Conservation (phyloP, 148 eudicot genomes). For the Vaccinium myrtillus region DNA sequence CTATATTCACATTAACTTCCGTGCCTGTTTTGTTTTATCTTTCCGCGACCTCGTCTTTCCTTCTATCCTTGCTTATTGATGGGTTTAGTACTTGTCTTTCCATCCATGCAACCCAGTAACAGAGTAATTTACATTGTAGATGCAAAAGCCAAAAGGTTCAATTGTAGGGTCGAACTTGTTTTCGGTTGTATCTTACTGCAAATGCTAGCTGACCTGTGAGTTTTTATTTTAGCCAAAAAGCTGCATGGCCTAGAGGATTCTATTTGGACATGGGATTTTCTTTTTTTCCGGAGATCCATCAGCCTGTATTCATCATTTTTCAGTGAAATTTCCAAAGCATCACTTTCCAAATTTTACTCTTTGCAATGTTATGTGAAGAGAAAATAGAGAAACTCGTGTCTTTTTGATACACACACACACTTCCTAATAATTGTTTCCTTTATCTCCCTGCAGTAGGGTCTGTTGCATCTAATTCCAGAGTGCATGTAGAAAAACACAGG, state of each 20-base stretch:
- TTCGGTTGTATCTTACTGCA: not conserved
- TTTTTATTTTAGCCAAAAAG: not conserved
- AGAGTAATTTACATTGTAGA: not conserved
- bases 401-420: not conserved
- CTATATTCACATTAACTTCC: not conserved
- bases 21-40: not conserved
- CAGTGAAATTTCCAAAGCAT: not conserved
- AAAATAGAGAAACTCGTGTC: not conserved
- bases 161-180: not conserved
- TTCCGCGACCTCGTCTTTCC: not conserved
- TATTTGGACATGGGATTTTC: not conserved
- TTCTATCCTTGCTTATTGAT: not conserved
- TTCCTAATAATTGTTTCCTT: not conserved
- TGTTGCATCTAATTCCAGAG: not conserved
- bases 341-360: not conserved
- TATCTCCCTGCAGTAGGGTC: not conserved
- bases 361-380: not conserved
- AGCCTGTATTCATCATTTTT: not conserved
- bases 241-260: not conserved
- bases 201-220: not conserved
- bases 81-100: not conserved
- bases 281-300: not conserved
- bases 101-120: not conserved
- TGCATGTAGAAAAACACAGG: not conserved
- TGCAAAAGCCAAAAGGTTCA: not conserved